Evolutionary conservation across 495 filamentous ascomycete species (phyloP).

Genomic region (Talaromyces ruber): DNA sequence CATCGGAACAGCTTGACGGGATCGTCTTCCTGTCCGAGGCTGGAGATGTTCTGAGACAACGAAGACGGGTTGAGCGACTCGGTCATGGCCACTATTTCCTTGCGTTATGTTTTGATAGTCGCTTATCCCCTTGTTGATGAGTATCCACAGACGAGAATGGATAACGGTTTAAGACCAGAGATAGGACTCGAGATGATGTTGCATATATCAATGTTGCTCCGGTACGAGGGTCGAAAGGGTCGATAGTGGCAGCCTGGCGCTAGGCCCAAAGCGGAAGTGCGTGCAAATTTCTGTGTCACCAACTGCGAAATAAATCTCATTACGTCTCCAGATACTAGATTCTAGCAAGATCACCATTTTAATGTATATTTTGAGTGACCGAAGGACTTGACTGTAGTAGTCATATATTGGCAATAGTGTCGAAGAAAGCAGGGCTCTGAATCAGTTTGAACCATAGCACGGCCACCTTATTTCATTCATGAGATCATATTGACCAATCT

Average conservation of each 20-base stretch:
- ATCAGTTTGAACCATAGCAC: not conserved
- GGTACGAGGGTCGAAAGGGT: no score
- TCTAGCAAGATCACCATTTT: no score
- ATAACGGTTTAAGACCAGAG: not conserved
- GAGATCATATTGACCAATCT: not conserved
- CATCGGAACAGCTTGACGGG: conserved; percentile 15
- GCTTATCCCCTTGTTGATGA: not conserved
- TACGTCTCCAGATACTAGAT: no score
- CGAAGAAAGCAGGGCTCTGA: not conserved
- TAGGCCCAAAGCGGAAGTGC: not conserved
- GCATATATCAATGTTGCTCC: no score
- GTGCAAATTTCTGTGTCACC: not conserved
- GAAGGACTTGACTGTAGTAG: no score
- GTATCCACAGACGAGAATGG: not conserved
- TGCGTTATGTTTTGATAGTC: not conserved
- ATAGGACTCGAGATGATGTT: not conserved
- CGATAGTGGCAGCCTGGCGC: not conserved
- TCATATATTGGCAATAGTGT: not conserved
- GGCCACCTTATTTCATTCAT: not conserved
- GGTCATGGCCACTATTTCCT: not conserved
- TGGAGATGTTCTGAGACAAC: not conserved
- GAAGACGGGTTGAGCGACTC: not conserved
- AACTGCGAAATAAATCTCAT: not conserved
- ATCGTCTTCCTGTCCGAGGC: not conserved
- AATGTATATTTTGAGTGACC: no score